A percentile compares a stretch with the other conserved stretches of the same genome.
phyloP scores from a whole-genome alignment of 345 rosid species.

The Eucalyptus regnans region DNA sequence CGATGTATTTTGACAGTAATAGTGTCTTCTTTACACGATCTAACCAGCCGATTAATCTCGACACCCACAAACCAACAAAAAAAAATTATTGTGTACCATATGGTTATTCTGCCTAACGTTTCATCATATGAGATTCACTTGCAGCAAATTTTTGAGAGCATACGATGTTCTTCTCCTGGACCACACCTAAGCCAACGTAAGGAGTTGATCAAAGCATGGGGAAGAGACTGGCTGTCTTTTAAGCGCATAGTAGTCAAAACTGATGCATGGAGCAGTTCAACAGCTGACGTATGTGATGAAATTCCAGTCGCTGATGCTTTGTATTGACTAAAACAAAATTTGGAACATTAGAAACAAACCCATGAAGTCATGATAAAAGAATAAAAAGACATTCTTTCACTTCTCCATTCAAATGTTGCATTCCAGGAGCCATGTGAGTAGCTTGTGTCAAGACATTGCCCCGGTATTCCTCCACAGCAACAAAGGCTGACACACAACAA shows the following conservation, averaged over 20 bases:
- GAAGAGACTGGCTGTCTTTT: not conserved
- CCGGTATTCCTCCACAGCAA: not conserved
- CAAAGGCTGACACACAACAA: not conserved
- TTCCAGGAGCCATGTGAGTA: not conserved
- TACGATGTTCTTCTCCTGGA: not conserved
- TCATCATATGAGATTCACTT: not conserved
- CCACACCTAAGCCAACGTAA: not conserved
- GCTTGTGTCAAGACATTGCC: not conserved
- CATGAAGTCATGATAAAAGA: not conserved
- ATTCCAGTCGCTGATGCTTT: not conserved
- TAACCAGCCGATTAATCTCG: not conserved
- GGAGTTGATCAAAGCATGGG: not conserved
- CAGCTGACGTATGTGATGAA: not conserved
- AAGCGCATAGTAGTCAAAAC: not conserved
- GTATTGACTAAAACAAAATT: not conserved
- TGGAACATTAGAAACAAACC: not conserved
- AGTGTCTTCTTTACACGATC: not conserved
- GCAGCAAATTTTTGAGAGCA: not conserved
- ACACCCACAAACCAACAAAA: not conserved
- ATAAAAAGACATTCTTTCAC: not conserved
- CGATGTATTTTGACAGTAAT: not conserved
- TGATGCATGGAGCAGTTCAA: not conserved
- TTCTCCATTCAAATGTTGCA: not conserved
- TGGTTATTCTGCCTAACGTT: not conserved
- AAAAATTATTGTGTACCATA: not conserved